Evolutionary conservation across 2,329 filamentous ascomycete species (phyloP), one percentile per base, ranked within the genome.

Genomic region (Phoma sp.): DNA sequence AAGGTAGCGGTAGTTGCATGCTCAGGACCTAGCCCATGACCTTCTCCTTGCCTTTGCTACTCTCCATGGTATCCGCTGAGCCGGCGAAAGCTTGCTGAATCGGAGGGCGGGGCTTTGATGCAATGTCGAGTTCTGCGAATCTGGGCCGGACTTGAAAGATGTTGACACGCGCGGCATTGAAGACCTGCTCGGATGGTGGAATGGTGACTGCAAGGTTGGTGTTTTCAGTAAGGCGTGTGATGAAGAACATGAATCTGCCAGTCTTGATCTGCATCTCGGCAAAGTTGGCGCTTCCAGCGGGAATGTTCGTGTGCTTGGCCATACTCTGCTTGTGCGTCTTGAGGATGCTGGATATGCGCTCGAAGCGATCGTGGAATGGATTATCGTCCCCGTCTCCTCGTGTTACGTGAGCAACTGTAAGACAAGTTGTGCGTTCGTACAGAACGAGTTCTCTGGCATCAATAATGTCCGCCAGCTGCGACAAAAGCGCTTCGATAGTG

Each of bases 341-440:
- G 78, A 99, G 90, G 70, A 99, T 97, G 75, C 96, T 98, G 58
- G 90, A 95, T 71, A 99, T 90, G 64, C 90, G 89, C 81, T 99
- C 95, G 67, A 96, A 92, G 2, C 95, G 90, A 76, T 99, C 95
- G 43, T 89, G 89, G 58, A 91, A 96, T 1, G 95, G 93, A 73
- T 99, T 99, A 43, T 85, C 77, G 29, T 84, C 82, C 37, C 92
- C 92, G 57, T 88, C 83, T 15, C 85, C 82, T 1, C 90, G 89
- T 5, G 91, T 91, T 78, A 96, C 95, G 53, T 90, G 92, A 0
- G 92, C 96, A n/a, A 99, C 93, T 47, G 93, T 96, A 0, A 99
- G 84, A 76, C 97, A 99, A 0, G 93, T 97, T 3, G 93, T 96
- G 50, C 95, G 87, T 78, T 99, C 95, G 71, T 98, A 98, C 32